A percentile compares a stretch with the other conserved stretches of the same genome.
phyloP scores from a whole-genome alignment of 2,329 filamentous ascomycete species.

The Penicillium sp. region DNA sequence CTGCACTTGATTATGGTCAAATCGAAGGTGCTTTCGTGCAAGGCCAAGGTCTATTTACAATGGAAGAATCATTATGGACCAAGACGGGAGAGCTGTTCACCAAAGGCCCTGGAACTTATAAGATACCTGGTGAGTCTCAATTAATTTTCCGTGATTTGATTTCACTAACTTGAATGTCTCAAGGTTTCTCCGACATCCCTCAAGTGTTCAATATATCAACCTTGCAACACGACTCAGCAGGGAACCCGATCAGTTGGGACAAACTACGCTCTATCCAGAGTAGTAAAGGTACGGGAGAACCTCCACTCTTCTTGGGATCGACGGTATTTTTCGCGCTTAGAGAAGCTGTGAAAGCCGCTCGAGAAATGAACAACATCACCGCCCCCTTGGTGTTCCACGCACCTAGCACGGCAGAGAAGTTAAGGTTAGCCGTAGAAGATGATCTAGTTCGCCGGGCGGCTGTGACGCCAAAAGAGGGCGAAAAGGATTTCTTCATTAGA shows the following conservation, averaged over 20 bases:
- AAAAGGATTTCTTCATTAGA: conserved; percentile 45
- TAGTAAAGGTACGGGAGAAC: background rate
- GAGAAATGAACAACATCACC: background rate
- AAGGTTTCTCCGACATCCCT: conserved; percentile 1
- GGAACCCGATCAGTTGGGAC: background rate
- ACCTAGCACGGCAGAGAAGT: background rate
- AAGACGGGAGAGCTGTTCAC: background rate
- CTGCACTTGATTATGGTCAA: background rate
- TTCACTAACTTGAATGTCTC: background rate
- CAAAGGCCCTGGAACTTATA: background rate
- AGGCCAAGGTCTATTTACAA: background rate
- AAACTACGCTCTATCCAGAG: conserved; percentile 1
- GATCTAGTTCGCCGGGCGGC: background rate
- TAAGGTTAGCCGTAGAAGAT: background rate
- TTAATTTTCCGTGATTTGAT: background rate
- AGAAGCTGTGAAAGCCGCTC: background rate
- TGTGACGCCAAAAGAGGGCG: conserved; percentile 11
- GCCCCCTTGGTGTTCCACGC: background rate
- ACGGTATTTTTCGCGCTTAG: background rate
- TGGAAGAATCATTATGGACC: conserved; percentile 4
- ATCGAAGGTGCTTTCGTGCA: background rate
- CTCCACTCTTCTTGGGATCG: background rate
- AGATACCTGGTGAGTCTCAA: background rate
- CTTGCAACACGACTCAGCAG: background rate
- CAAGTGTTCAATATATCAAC: conserved; percentile 1